phyloP scores from a whole-genome alignment of 331 rosid species.

The Spiraea crenata region DNA sequence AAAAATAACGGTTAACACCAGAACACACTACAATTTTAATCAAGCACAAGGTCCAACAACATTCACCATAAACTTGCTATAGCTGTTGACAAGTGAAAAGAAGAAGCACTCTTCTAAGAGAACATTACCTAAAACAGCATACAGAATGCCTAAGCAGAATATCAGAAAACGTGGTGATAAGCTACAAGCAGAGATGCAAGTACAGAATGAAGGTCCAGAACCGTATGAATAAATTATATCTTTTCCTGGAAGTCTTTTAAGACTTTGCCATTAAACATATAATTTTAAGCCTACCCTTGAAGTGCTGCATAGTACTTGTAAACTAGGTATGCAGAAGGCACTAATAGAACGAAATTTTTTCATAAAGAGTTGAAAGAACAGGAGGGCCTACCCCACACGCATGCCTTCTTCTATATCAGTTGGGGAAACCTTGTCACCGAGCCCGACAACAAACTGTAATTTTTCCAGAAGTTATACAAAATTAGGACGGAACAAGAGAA shows the following conservation, averaged over 20 bases:
- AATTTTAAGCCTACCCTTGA: neutral
- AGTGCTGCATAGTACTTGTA: neutral
- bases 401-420: conserved; percentile 99
- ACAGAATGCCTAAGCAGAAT: neutral
- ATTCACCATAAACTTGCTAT: neutral
- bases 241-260: neutral
- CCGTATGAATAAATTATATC: neutral
- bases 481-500: neutral
- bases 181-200: neutral
- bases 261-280: neutral
- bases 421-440: conserved; percentile 99
- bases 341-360: neutral
- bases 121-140: neutral
- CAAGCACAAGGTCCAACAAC: neutral
- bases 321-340: neutral
- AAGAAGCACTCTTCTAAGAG: neutral
- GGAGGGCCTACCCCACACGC: conserved; percentile 90
- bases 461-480: conserved; percentile 5
- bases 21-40: neutral
- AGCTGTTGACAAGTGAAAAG: neutral
- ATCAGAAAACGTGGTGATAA: neutral
- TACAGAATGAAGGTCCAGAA: neutral
- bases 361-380: neutral
- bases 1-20: conserved; percentile 28
- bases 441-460: conserved; percentile 92